These are phyloP conservation scores for Ustilago cynodontis DNA, from an alignment of 1,284 basidiomycete species.

Conservation along the genomic window DNA sequence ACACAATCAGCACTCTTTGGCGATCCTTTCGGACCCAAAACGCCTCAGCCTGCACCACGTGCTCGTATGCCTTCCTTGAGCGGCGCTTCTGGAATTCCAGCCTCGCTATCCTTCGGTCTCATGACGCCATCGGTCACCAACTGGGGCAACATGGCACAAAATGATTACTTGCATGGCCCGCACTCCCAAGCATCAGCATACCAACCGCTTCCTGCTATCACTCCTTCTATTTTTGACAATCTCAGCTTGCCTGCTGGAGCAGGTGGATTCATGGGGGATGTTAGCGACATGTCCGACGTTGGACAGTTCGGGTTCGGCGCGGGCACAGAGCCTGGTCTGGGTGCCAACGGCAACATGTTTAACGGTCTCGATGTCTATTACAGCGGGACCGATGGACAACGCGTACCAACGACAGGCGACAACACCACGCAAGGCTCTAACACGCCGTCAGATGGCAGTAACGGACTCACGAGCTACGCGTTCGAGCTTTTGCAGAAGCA, in stretches of 20 bases:
- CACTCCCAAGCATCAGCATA: conserved; percentile 31
- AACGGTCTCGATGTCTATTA: conserved; percentile 20
- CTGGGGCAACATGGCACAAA: conserved; percentile 19
- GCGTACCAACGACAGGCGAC: background rate
- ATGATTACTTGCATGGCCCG: conserved; percentile 31
- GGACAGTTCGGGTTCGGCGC: conserved; percentile 19
- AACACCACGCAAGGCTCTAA: background rate
- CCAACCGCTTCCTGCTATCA: conserved; percentile 29
- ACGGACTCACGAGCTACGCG: conserved; percentile 35
- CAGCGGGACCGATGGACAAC: background rate
- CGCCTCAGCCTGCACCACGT: conserved; percentile 23
- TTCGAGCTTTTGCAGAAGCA: conserved; percentile 52
- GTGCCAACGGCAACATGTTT: conserved; percentile 14
- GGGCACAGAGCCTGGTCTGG: background rate
- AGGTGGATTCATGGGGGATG: conserved; percentile 18
- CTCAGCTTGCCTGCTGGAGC: conserved; percentile 16
- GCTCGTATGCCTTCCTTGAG: conserved; percentile 34
- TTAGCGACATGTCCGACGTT: conserved; percentile 20
- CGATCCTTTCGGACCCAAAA: conserved; percentile 27
- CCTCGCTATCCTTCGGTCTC: conserved; percentile 38
- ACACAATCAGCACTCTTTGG: conserved; percentile 2
- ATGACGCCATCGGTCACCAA: conserved; percentile 26
- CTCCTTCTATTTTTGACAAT: conserved; percentile 48
- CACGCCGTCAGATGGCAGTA: conserved; percentile 36
- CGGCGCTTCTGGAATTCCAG: conserved; percentile 28